Base-by-base conservation (phyloP, 2,329 filamentous ascomycete species). In the Paradendryphiella salina region DNA sequence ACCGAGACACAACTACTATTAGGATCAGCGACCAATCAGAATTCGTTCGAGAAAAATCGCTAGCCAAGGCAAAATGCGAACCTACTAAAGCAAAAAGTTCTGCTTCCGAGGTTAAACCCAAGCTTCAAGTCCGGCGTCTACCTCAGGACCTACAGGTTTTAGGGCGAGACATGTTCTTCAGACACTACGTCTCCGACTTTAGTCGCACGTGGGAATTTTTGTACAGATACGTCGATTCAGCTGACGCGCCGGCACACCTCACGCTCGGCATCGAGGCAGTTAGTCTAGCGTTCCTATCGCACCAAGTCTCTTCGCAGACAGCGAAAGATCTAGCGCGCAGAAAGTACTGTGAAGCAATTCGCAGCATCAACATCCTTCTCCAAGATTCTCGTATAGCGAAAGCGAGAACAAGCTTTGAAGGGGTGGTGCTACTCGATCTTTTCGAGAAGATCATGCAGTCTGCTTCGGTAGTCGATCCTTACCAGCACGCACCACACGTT, bases 391-490 rank as follows among this genome's bases (percentile, higher is more conserved):
- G 42, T 3, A 52, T 49, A 8, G 59, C 56, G 4, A 54, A 37
- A 4, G 52, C 60, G 5, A 28, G 46, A 1, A 58, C 56, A 5
- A 59, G 56, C 10, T 56, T 68, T 5, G 60, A 64, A 29, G 49
- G 56, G n/a, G 50, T 59, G 15, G 40, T 70, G 7, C 44, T 70
- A 5, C 50, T 68, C 13, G 60, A 66, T 23, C 56, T 68, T 3
- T 70, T 63, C 37, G 66, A 68, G 41, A 64, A 66, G 39, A 61
- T 70, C 7, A 56, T 48, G n/a, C 59, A 58, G 14, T 48, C 57
- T 5, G 32, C 34, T 14, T 33, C 50, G 10, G 42, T 42, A 11
- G 20, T 38, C 7, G 41, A 53, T 7, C 46, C 52, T 2, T 38
- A 57, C 3, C 55, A 56, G 5, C 48, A 57, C 20, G 61, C 60